These are phyloP conservation scores for Epicoccum nigrum DNA, from an alignment of 2,329 filamentous ascomycete species.

Conservation along the genomic window DNA sequence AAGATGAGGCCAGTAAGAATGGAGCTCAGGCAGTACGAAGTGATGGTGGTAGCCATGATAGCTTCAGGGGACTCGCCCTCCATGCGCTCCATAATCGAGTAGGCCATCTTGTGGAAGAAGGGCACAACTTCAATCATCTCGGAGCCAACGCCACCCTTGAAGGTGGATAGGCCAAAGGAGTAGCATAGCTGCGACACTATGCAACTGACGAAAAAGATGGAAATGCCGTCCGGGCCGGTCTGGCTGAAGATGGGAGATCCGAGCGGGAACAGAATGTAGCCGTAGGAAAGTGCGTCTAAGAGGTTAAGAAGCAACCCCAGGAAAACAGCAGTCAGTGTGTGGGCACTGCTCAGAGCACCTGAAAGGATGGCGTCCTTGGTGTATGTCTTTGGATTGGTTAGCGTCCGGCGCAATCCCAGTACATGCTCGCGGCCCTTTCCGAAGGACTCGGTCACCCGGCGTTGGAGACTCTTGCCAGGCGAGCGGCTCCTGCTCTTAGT, in stretches of 20 bases:
- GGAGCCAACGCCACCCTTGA: slow-evolving; percentile 89
- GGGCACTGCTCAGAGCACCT: slow-evolving; percentile 67
- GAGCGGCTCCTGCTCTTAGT: slow-evolving; percentile 32
- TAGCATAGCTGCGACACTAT: slow-evolving; percentile 92
- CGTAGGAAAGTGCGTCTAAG: slow-evolving; percentile 92
- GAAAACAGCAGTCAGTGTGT: slow-evolving; percentile 82
- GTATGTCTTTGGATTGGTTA: slow-evolving; percentile 73
- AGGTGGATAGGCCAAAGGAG: slow-evolving; percentile 82
- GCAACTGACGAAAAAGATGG: slow-evolving; percentile 98
- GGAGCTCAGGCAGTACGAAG: slow-evolving; percentile 87
- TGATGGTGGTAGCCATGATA: slow-evolving; percentile 92
- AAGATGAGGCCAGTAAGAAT: slow-evolving; percentile 91
- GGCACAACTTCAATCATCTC: slow-evolving; percentile 99
- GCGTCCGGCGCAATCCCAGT: slow-evolving; percentile 31
- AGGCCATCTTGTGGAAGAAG: slow-evolving; percentile 98
- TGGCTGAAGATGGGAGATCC: slow-evolving; percentile 84
- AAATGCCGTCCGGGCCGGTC: slow-evolving; percentile 91
- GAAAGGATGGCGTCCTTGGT: slow-evolving; percentile 69
- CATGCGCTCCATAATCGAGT: slow-evolving; percentile 79
- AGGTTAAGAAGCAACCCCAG: slow-evolving; percentile 90
- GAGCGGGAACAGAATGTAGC: slow-evolving; percentile 86
- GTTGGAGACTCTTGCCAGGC: slow-evolving; percentile 18
- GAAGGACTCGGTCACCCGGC: slow-evolving; percentile 28
- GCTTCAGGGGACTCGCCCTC: slow-evolving; percentile 81
- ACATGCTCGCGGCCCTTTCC: slow-evolving; percentile 30